A percentile compares a stretch with the other conserved stretches of the same genome.
Evolutionary conservation across 345 rosid species (phyloP).

Genomic region (Physaria fendleri): DNA sequence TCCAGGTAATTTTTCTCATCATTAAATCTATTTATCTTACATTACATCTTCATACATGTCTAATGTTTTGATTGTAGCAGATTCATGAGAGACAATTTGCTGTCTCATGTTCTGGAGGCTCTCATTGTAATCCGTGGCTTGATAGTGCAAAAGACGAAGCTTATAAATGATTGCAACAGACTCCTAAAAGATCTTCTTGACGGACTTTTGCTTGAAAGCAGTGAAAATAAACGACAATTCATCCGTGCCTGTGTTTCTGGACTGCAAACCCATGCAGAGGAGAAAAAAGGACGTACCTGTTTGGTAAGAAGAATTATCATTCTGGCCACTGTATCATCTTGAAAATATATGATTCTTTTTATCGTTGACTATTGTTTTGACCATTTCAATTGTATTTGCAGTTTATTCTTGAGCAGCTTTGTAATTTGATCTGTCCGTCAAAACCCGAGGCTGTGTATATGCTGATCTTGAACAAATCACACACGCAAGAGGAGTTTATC

Average conservation of each 20-base stretch:
- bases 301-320: slow-evolving; percentile 44
- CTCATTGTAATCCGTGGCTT: slow-evolving; percentile 90
- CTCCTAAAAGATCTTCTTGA: slow-evolving; percentile 89
- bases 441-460: slow-evolving; percentile 88
- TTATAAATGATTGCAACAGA: slow-evolving; percentile 89
- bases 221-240: slow-evolving; percentile 89
- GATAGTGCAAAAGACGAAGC: slow-evolving; percentile 96
- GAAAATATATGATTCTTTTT: slow-evolving; percentile 6
- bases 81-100: slow-evolving; percentile 84
- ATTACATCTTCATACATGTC: slow-evolving; percentile 15
- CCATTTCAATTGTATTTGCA: slow-evolving; percentile 39
- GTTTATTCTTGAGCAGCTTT: slow-evolving; percentile 98
- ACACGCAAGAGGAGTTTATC: slow-evolving; percentile 96
- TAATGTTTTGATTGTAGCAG: slow-evolving; percentile 39
- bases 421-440: slow-evolving; percentile 97
- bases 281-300: slow-evolving; percentile 78
- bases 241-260: slow-evolving; percentile 90
- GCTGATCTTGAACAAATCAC: slow-evolving; percentile 87
- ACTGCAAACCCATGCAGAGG: slow-evolving; percentile 80
- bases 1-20: slow-evolving; percentile 53
- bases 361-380: slow-evolving; percentile 15
- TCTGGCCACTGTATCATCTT: slow-evolving; percentile 5
- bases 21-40: slow-evolving; percentile 4
- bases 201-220: slow-evolving; percentile 92
- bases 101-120: slow-evolving; percentile 88